Evolutionary conservation across 225 moss, liverwort and hornwort genomes (phyloP).

Genomic region (Polytrichum commune): DNA sequence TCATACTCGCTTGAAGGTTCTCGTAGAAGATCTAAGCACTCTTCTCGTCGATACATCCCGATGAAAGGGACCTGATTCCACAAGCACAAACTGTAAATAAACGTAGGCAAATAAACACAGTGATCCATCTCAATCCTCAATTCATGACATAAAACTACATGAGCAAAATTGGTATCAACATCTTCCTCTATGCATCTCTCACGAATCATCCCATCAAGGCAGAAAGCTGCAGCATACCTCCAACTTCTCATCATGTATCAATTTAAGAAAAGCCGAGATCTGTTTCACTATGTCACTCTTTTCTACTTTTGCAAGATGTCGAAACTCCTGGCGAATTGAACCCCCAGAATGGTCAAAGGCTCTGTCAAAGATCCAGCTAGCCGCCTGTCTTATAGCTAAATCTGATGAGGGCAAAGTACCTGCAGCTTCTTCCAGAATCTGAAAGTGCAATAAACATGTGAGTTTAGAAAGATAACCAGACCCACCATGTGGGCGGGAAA

Average conservation of each 20-base stretch:
- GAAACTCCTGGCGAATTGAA: conserved; percentile 60
- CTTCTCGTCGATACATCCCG: conserved; percentile 85
- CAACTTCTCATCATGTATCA: conserved; percentile 81
- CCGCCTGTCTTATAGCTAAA: conserved; percentile 47
- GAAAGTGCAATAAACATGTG: conserved; percentile 11
- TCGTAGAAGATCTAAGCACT: conserved; percentile 64
- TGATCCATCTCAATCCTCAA: too few species aligned
- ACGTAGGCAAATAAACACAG: too few species aligned
- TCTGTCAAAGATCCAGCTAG: conserved; percentile 88
- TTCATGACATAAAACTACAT: too few species aligned
- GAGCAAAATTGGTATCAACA: too few species aligned
- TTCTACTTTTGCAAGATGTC: conserved; percentile 43
- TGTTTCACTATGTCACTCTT: conserved; percentile 72
- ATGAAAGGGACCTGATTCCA: conserved; percentile 78
- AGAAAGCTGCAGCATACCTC: conserved; percentile 47
- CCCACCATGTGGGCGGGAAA: too few species aligned
- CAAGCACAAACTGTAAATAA: neutral
- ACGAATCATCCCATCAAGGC: too few species aligned
- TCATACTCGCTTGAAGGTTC: conserved; percentile 39
- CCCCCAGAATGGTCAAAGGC: conserved; percentile 63
- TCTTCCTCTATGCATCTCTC: too few species aligned
- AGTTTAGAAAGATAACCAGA: too few species aligned
- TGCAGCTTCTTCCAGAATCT: conserved; percentile 81
- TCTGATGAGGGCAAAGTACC: conserved; percentile 68
- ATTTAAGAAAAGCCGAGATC: conserved; percentile 69